Base-by-base conservation (phyloP, 768 basidiomycete species). In the Lentinula guzmanii region DNA sequence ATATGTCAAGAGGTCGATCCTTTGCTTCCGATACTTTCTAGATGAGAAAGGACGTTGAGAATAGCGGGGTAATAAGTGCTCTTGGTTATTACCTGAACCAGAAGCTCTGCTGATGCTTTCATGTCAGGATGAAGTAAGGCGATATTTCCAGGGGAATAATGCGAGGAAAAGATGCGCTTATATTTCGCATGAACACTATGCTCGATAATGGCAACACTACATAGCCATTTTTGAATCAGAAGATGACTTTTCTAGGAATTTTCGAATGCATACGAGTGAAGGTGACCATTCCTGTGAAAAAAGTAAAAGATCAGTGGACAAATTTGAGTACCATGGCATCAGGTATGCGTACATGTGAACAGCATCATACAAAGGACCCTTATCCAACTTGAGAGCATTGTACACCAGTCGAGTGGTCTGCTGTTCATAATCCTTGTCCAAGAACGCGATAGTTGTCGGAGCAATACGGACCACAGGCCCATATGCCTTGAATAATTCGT, bases 381-480 rank as follows among this genome's bases (percentile, higher is more conserved):
- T 92, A 76, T 89, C 86, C 64, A 92, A 90, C 70, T 90, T 91
- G 77, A 88, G 82, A 60, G 87, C 78, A 48, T 82, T 82, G 74
- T 91, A 91, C 31, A 91, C 82, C 73, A 78, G 86, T 65, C 84
- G 80, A 77, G 83, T 85, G 5, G 86, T 84, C 34, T 35, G 52
- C 34, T 53, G 52, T 13, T 53, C 34, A 1, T 18, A 31, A 53
- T 82, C 79, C 65, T 85, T 70, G 77, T 92, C 88, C 71, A 85
- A 81, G 76, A 92, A 92, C 64, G 83, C 86, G 66, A 92, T 81
- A 73, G 90, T 91, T 73, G 87, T 90, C 39, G 89, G 89, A 48
- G 84, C 88, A 64, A 91, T 80, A 51, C 89, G 84, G 61, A 91
- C 89, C 64, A 91, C 86, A 24, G 89, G 89, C 45, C 89, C 89